Evolutionary conservation across 495 filamentous ascomycete genomes (phyloP).

Genomic region (Penicillium coffeae): DNA sequence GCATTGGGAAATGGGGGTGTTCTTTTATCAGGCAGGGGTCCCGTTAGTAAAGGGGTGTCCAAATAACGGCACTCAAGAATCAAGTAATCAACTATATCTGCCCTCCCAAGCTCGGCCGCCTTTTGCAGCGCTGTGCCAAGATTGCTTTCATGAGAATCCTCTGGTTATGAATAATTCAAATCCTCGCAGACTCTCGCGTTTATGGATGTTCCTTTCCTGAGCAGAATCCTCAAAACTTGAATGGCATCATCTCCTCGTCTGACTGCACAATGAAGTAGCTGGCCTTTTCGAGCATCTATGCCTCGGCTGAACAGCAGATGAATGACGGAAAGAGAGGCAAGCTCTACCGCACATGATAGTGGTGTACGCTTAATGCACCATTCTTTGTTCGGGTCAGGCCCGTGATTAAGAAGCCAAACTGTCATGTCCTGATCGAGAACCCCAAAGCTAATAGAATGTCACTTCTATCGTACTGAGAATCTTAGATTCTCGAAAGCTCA

Average conservation of each 20-base stretch:
- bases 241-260: slow-evolving; percentile 12
- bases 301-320: slow-evolving; percentile 12
- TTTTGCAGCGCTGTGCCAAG: slow-evolving; percentile 18
- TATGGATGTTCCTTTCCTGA: neutral
- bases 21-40: too few species aligned
- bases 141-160: slow-evolving; percentile 9
- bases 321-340: slow-evolving; percentile 13
- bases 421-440: slow-evolving; percentile 17
- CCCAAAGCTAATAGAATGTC: slow-evolving; percentile 12
- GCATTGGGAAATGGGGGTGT: too few species aligned
- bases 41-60: too few species aligned
- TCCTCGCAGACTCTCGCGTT: neutral
- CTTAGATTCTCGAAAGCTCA: too few species aligned
- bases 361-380: slow-evolving; percentile 18
- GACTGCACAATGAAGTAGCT: slow-evolving; percentile 19
- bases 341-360: slow-evolving; percentile 18
- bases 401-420: slow-evolving; percentile 22
- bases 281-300: slow-evolving; percentile 17
- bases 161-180: slow-evolving; percentile 1
- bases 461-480: too few species aligned
- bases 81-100: neutral
- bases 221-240: neutral
- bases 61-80: too few species aligned
- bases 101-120: slow-evolving; percentile 8
- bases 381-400: slow-evolving; percentile 19